Evolutionary conservation across 2,329 filamentous ascomycete species (phyloP).

Genomic region (Xylaria sp.): DNA sequence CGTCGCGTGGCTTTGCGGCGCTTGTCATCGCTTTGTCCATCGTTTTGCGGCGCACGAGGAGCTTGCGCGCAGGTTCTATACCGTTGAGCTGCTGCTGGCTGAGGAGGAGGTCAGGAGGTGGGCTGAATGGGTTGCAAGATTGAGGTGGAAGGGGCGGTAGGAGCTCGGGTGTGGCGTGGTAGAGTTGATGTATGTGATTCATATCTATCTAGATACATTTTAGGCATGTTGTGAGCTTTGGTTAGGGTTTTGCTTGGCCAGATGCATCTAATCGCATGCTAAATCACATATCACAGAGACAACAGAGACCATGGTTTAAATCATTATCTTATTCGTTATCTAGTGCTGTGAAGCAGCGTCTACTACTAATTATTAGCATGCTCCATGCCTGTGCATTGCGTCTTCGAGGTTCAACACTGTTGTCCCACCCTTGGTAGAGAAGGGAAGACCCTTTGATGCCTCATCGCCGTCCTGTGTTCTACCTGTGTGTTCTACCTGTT

Average conservation of each 20-base stretch:
- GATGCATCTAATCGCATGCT: neutral
- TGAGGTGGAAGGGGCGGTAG: slow-evolving; percentile 74
- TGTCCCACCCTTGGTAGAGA: neutral
- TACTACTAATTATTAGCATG: neutral
- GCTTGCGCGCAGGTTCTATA: slow-evolving; percentile 77
- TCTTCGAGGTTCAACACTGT: neutral
- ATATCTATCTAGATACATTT: neutral
- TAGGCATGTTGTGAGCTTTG: neutral
- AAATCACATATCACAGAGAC: neutral
- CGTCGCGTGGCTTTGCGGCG: slow-evolving; percentile 86
- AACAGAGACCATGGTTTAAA: neutral
- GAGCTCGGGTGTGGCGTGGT: neutral
- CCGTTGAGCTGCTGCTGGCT: slow-evolving; percentile 74
- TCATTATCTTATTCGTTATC: neutral
- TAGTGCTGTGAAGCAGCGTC: neutral
- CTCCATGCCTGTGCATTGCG: neutral
- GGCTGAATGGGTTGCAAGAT: slow-evolving; percentile 75
- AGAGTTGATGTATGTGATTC: neutral
- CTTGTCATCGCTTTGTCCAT: slow-evolving; percentile 87
- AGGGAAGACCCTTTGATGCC: neutral
- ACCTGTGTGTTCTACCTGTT: too few species aligned
- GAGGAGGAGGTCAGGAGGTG: slow-evolving; percentile 78
- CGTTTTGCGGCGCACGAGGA: slow-evolving; percentile 79
- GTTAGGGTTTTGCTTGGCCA: neutral
- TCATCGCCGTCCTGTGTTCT: neutral